phyloP scores from a whole-genome alignment of 2,329 filamentous ascomycete genomes.

The Polytolypa hystricis region DNA sequence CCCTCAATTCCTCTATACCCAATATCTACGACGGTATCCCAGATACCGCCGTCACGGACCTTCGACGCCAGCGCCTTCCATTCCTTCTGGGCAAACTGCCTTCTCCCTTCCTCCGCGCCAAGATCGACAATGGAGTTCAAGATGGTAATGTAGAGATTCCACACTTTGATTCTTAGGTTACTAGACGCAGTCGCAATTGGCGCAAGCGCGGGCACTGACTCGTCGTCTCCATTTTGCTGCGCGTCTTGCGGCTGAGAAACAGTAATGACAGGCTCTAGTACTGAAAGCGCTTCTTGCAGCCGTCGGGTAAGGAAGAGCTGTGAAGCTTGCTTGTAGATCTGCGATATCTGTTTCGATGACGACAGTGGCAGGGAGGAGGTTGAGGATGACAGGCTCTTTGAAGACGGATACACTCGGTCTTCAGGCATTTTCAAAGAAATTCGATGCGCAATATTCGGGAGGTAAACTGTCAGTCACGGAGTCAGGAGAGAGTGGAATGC shows the following conservation, averaged over 20 bases:
- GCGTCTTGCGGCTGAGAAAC: conserved; percentile 32
- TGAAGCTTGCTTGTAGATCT: conserved; percentile 86
- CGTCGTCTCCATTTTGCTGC: conserved; percentile 34
- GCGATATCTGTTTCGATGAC: conserved; percentile 64
- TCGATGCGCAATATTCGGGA: neutral
- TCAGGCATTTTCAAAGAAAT: conserved; percentile 12
- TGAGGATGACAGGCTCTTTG: conserved; percentile 49
- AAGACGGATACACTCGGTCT: conserved; percentile 21
- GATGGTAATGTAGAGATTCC: conserved; percentile 92
- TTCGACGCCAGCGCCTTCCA: conserved; percentile 75
- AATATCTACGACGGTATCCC: conserved; percentile 80
- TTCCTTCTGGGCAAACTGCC: conserved; percentile 70
- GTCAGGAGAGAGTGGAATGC: too few species aligned
- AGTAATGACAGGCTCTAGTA: conserved; percentile 70
- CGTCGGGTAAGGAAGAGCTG: conserved; percentile 91
- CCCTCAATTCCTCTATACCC: conserved; percentile 84
- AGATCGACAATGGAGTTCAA: conserved; percentile 85
- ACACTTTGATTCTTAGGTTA: conserved; percentile 83
- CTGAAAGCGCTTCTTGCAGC: conserved; percentile 77
- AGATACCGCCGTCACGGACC: conserved; percentile 81
- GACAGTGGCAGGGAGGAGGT: conserved; percentile 49
- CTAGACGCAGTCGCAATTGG: conserved; percentile 71
- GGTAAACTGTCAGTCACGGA: too few species aligned
- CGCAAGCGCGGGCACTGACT: conserved; percentile 44
- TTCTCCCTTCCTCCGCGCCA: conserved; percentile 80